Conservation (phyloP, 768 basidiomycete genomes). For the Coprinopsis cinerea region DNA sequence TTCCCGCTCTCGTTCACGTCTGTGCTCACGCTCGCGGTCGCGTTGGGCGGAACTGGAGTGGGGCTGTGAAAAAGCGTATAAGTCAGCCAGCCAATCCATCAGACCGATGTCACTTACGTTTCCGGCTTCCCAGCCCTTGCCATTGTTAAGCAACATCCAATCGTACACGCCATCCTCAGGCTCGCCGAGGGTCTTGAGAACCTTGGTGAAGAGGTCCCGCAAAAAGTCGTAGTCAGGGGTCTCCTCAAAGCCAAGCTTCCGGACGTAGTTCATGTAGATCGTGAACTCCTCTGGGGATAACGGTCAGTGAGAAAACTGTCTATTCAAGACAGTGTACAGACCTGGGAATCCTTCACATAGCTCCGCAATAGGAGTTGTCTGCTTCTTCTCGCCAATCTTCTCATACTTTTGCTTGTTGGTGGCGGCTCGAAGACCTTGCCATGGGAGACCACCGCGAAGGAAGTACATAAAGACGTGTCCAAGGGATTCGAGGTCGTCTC, state of each 20-base stretch:
- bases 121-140: constrained; percentile 93
- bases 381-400: constrained; percentile 99
- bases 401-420: constrained; percentile 99
- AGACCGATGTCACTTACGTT: constrained; percentile 46
- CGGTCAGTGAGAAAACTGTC: constrained; percentile 1
- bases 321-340: constrained; percentile 29
- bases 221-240: constrained; percentile 97
- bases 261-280: constrained; percentile 99
- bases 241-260: constrained; percentile 97
- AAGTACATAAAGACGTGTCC: constrained; percentile 99
- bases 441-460: constrained; percentile 90
- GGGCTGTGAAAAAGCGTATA: constrained; percentile 41
- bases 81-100: constrained; percentile 21
- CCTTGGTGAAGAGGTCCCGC: constrained; percentile 88
- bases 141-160: constrained; percentile 92
- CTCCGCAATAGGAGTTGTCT: constrained; percentile 86
- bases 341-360: constrained; percentile 96
- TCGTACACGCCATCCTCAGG: constrained; percentile 90
- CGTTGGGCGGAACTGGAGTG: constrained; percentile 43
- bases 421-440: constrained; percentile 96
- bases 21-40: constrained; percentile 52
- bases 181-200: constrained; percentile 83
- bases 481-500: constrained; percentile 94
- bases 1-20: constrained; percentile 50
- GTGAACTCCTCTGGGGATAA: constrained; percentile 79